Percentiles rank a stretch among this genome's conserved stretches.
These are phyloP conservation scores for Glutinoglossum americanum DNA, from an alignment of 495 filamentous ascomycete species.

Conservation along the genomic window DNA sequence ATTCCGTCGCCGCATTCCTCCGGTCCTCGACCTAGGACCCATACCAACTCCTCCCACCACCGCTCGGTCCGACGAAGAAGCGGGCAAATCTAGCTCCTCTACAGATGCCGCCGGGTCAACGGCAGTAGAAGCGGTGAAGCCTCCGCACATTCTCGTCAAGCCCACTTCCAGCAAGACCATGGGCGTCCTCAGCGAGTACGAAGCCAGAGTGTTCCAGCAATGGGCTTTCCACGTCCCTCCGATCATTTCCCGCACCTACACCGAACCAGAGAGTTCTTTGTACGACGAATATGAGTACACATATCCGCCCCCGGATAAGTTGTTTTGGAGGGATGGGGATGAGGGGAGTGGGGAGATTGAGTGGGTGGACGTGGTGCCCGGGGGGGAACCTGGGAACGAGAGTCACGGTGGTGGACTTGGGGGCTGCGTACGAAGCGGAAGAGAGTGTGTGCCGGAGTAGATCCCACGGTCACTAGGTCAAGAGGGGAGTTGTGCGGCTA, in stretches of 20 bases:
- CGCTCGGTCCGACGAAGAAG: too few species aligned
- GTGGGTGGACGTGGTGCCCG: neutral
- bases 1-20: conserved; percentile 2
- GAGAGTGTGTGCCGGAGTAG: neutral
- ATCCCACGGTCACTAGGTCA: too few species aligned
- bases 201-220: conserved; percentile 6
- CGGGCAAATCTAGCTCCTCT: neutral
- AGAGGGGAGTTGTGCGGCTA: too few species aligned
- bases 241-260: neutral
- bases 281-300: conserved; percentile 2
- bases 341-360: neutral
- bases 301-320: conserved; percentile 9
- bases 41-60: too few species aligned
- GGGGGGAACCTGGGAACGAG: too few species aligned
- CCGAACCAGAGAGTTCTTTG: too few species aligned
- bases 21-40: neutral
- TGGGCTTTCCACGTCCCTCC: conserved; percentile 9
- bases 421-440: neutral
- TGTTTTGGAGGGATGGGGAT: conserved; percentile 11
- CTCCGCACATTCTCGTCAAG: neutral
- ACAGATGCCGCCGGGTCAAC: neutral
- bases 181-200: neutral
- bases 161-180: neutral
- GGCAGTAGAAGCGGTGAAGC: neutral
- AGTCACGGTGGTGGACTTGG: too few species aligned